These are phyloP conservation scores for Chenopodium album DNA, from an alignment of 148 eudicot species.

Conservation along the genomic window DNA sequence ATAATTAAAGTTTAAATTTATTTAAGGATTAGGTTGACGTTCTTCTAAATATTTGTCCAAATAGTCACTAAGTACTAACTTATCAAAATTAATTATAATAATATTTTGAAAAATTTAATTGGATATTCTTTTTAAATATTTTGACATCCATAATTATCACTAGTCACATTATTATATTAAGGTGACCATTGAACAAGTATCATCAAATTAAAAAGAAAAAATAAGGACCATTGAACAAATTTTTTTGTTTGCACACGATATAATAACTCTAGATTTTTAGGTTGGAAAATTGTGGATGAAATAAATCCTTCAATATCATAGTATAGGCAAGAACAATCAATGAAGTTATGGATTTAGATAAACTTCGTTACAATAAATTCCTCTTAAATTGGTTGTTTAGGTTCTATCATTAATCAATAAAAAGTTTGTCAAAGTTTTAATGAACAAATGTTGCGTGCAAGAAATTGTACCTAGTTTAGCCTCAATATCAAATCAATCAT, in stretches of 20 bases:
- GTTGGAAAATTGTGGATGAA: neutral
- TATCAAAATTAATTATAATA: too few relatives aligned
- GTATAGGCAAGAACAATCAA: neutral
- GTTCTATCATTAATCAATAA: neutral
- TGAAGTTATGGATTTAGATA: neutral
- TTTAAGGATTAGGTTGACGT: too few relatives aligned
- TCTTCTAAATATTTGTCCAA: too few relatives aligned
- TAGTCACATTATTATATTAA: neutral
- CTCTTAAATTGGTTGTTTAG: neutral
- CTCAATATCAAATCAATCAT: neutral
- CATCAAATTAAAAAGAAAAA: too few relatives aligned
- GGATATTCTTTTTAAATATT: too few relatives aligned
- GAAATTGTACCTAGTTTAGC: slow-evolving; percentile 12
- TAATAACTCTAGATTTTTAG: neutral
- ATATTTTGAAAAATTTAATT: too few relatives aligned
- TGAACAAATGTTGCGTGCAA: slow-evolving; percentile 23
- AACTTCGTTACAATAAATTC: neutral
- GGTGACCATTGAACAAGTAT: neutral
- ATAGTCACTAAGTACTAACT: too few relatives aligned
- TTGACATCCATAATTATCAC: neutral
- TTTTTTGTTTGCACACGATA: neutral
- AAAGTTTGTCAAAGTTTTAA: neutral
- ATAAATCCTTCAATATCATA: neutral
- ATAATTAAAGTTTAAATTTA: too few relatives aligned
- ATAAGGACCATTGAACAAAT: neutral